Evolutionary conservation across 179 eudicot species (phyloP), one percentile per base, ranked within the genome.

Genomic region (Drosera spatulata): DNA sequence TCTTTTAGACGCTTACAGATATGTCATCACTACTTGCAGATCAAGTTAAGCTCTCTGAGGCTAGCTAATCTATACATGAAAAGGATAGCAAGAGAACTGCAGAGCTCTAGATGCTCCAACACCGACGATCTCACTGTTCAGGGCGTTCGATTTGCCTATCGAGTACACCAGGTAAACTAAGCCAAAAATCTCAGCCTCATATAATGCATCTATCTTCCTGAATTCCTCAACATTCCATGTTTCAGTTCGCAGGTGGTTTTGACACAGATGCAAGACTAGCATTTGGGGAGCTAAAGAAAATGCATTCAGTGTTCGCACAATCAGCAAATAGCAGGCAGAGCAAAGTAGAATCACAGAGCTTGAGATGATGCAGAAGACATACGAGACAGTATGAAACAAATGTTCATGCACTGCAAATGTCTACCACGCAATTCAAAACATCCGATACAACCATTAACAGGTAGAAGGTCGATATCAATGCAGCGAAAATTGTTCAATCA

Each of bases 241-340:
- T 57, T 68, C 84, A 86, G 95, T 84, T 86, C 75, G 83, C 85
- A 70, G 85, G 95, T 38, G 95, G 95, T 45, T 86, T 79, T 67
- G 87, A 86, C 14, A 54, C 63, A 42, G 87, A 84, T 37, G 79
- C 87, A 41, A 67, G 63, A 75, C 59, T 54, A 11, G 80, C 78
- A 48, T 86, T 86, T 58, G 85, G 84, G 49, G 78, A 81, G 61
- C 71, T 86, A 44, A 74, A 69, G 65, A 62, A n/a, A 12, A 56
- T 64, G 41, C 63, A 75, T 58, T 11, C 5, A 4, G 10, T 50
- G 10, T 50, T 11, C 10, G 2, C 53, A 10, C 53, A 50, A 50
- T 50, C 53, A 50, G 13, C 44, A 55, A 45, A 45, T 39, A 55
- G 6, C 44, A 33, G 3, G 13, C 61, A 38, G 0, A 22, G 33